Percentiles rank a stretch among this genome's conserved stretches.
Evolutionary conservation across 768 basidiomycete genomes (phyloP).

Genomic region (Russula abietina): DNA sequence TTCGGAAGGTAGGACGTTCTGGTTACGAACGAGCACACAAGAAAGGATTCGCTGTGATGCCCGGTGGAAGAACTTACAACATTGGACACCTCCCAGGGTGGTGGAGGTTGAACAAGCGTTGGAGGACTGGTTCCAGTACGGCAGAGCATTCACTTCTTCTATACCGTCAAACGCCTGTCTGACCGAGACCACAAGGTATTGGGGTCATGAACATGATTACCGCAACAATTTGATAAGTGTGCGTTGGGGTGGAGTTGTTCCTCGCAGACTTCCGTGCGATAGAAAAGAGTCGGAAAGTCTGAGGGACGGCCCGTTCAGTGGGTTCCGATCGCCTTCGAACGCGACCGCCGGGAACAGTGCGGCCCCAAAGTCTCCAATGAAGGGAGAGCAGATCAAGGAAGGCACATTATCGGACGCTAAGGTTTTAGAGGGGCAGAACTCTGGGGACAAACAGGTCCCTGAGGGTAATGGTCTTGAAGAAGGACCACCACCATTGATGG

Average conservation of each 20-base stretch:
- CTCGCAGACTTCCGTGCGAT: conserved; percentile 20
- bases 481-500: neutral
- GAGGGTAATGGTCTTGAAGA: neutral
- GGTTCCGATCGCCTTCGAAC: conserved; percentile 1
- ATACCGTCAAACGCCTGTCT: neutral
- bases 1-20: conserved; percentile 29
- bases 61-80: conserved; percentile 9
- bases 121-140: conserved; percentile 12
- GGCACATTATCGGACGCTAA: neutral
- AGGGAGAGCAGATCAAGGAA: neutral
- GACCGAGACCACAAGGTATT: conserved; percentile 36
- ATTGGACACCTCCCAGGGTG: conserved; percentile 12
- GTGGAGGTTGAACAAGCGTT: conserved; percentile 16
- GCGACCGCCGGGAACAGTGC: neutral
- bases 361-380: neutral
- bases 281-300: conserved; percentile 2
- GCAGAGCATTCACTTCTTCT: neutral
- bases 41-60: conserved; percentile 18
- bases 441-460: neutral
- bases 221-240: conserved; percentile 33
- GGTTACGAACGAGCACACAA: conserved; percentile 28
- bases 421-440: neutral
- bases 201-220: conserved; percentile 38
- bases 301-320: conserved; percentile 18
- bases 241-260: conserved; percentile 38